phyloP scores from a whole-genome alignment of 352 stramenopile species.

The Thalassiosira sp. region DNA sequence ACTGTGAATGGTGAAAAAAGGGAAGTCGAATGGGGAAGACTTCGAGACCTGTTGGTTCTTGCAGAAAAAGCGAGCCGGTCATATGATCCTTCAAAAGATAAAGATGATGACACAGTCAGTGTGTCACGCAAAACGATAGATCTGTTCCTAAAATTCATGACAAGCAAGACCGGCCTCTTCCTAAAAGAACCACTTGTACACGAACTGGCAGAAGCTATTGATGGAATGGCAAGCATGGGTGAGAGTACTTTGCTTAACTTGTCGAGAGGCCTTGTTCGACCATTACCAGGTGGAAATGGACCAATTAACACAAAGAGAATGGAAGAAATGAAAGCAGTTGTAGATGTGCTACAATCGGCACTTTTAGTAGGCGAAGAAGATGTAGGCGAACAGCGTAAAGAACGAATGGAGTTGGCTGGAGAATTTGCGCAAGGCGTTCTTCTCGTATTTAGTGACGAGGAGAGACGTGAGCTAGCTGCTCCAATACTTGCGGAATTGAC shows the following conservation, averaged over 20 bases:
- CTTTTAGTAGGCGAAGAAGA: conserved; percentile 36
- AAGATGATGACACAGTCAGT: conserved; percentile 52
- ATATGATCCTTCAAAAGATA: conserved; percentile 66
- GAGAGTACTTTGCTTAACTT: conserved; percentile 67
- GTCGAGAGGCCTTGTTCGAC: conserved; percentile 61
- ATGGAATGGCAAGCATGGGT: conserved; percentile 79
- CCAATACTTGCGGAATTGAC: conserved; percentile 71
- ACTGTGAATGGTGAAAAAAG: conserved; percentile 69
- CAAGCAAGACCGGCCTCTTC: conserved; percentile 77
- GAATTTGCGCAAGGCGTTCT: conserved; percentile 64
- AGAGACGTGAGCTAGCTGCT: conserved; percentile 55
- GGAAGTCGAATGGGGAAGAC: conserved; percentile 60
- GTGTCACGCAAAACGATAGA: conserved; percentile 77
- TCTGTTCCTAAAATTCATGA: conserved; percentile 81
- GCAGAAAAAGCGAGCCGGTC: conserved; percentile 72
- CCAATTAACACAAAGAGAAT: conserved; percentile 76
- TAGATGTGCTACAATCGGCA: conserved; percentile 71
- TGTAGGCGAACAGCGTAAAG: conserved; percentile 24
- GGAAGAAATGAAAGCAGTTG: conserved; percentile 70
- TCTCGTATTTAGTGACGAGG: conserved; percentile 56
- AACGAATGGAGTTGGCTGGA: conserved; percentile 59
- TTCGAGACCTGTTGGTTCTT: conserved; percentile 73
- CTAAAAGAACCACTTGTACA: conserved; percentile 80
- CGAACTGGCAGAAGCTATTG: conserved; percentile 79
- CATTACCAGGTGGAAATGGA: conserved; percentile 76